Base-by-base conservation (phyloP, 2,329 filamentous ascomycete genomes). In the Lizonia empirigonia region DNA sequence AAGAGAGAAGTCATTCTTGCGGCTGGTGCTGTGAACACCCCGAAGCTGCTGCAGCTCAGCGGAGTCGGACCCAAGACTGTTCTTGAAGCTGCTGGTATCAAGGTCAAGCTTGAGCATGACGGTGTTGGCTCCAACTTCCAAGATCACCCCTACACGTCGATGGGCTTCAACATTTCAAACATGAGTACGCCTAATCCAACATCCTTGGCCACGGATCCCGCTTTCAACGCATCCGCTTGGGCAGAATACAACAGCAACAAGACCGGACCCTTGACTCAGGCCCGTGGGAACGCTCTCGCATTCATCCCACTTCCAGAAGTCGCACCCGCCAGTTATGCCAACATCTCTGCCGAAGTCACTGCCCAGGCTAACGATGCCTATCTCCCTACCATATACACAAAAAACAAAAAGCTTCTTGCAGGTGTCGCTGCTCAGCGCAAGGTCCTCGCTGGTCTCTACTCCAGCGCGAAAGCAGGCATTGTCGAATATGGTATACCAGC, bases 1-100 rank as follows among this genome's bases (percentile, higher is more conserved):
- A 66, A 56, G 33, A 63, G 65, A 24, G 85, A 88, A 59, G 77
- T 87, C 5, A 76, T 88, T 15, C 64, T 88, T 1, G 83, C 82
- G 1, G 85, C 85, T 2, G 80, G 77, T 20, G 72, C 65, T 82
- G 22, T 78, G 80, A 61, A 84, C 81, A 7, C 85, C 80, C 2
- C 82, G 81, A 67, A 71, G 85, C 16, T 77, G 84, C 15, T 72
- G 7, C 67, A 71, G 19, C 54, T 64, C 12, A 68, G 65, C 32
- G 69, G 69, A 6, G 59, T 72, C 10, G 70, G 70, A 4, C 67
- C 67, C 10, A 64, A 54, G 32, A 47, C 54, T 12, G 49, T 64
- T 5, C 62, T 71, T 4, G 50, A 71, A 13, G 61, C 61, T 19
- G 64, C 65, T 16, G 62, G 62, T 1, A 64, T 72, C 29, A 18